phyloP scores from a whole-genome alignment of 371 early-diverging fungal genomes.

The Rhizopus sp. region DNA sequence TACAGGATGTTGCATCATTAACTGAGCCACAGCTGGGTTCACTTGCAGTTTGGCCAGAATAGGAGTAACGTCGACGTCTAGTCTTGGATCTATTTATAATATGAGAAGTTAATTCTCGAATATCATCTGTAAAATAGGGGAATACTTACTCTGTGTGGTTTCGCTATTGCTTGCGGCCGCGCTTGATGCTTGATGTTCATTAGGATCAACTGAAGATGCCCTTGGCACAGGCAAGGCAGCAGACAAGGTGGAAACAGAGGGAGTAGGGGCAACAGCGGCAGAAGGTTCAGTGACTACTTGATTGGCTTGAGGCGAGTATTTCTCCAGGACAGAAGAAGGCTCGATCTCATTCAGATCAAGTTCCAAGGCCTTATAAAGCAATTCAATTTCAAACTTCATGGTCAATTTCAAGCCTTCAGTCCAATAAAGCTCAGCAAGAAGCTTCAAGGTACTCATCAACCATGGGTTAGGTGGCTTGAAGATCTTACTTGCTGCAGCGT shows the following conservation, averaged over 20 bases:
- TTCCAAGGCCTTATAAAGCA: slow-evolving; percentile 85
- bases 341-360: slow-evolving; percentile 85
- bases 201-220: not conserved
- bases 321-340: slow-evolving; percentile 71
- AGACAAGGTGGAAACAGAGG: slow-evolving; percentile 1
- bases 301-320: slow-evolving; percentile 52
- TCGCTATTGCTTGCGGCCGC: not conserved
- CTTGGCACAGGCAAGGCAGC: not conserved
- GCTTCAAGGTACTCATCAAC: slow-evolving; percentile 90
- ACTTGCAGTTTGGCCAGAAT: slow-evolving; percentile 34
- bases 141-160: not conserved
- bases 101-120: not conserved
- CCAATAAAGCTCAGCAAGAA: slow-evolving; percentile 92
- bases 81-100: slow-evolving; percentile 7
- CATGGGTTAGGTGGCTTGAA: slow-evolving; percentile 97
- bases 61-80: slow-evolving; percentile 33
- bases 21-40: slow-evolving; percentile 56
- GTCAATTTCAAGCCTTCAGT: slow-evolving; percentile 90
- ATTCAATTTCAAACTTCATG: slow-evolving; percentile 96
- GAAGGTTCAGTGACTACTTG: not conserved
- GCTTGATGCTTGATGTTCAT: not conserved
- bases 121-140: not conserved
- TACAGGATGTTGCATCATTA: slow-evolving; percentile 85
- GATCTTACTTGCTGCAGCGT: slow-evolving; percentile 77
- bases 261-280: not conserved